phyloP scores from a whole-genome alignment of 192 early-diverging fungal species.

The Podila epicladia region DNA sequence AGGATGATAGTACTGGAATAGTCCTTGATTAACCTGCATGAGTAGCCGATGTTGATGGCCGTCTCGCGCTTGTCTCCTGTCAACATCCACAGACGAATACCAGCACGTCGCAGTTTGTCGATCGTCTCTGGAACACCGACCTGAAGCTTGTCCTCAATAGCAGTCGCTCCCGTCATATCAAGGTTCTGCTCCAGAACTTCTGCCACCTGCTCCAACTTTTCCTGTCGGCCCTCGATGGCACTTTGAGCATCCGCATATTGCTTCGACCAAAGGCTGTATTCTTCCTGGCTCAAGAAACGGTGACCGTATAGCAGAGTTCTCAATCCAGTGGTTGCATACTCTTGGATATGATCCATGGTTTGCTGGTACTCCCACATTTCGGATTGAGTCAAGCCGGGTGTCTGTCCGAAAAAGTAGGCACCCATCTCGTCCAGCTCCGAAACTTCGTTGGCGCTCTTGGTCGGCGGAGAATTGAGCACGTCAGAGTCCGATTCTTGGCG shows the following conservation, averaged over 20 bases:
- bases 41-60: slow-evolving; percentile 90
- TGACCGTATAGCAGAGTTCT: slow-evolving; percentile 86
- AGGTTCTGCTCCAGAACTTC: slow-evolving; percentile 81
- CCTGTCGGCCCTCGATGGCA: slow-evolving; percentile 70
- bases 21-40: slow-evolving; percentile 72
- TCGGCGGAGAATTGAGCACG: not conserved
- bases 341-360: slow-evolving; percentile 71
- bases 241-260: slow-evolving; percentile 76
- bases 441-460: not conserved
- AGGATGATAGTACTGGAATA: slow-evolving; percentile 59
- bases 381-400: slow-evolving; percentile 34
- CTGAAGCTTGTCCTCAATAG: slow-evolving; percentile 92
- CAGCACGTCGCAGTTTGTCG: slow-evolving; percentile 76
- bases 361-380: slow-evolving; percentile 68
- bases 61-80: slow-evolving; percentile 95
- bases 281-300: slow-evolving; percentile 66
- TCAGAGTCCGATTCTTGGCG: not conserved
- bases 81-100: slow-evolving; percentile 90
- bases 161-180: slow-evolving; percentile 82
- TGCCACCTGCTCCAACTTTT: slow-evolving; percentile 64
- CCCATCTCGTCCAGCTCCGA: slow-evolving; percentile 23
- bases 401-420: slow-evolving; percentile 48
- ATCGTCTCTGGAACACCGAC: slow-evolving; percentile 89
- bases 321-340: slow-evolving; percentile 80
- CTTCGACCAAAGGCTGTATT: slow-evolving; percentile 75